Percentiles rank a stretch among this genome's conserved stretches.
Conservation (phyloP, 2,329 filamentous ascomycete genomes). For the Aspergillus versicolor region DNA sequence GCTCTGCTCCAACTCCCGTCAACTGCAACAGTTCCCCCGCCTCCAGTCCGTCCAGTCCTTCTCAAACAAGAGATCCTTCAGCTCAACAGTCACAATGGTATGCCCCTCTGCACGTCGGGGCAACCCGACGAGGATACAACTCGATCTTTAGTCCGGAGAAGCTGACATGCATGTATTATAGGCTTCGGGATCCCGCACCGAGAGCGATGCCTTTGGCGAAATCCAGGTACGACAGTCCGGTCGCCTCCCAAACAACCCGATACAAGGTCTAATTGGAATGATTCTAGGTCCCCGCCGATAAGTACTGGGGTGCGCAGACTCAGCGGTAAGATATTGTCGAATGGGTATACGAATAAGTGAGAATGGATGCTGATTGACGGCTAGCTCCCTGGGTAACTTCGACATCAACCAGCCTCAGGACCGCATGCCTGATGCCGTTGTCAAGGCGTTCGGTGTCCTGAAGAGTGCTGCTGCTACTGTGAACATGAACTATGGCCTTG, state of each 20-base stretch:
- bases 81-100: constrained; percentile 41
- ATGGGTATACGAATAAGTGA: neutral
- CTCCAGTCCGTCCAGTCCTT: constrained; percentile 34
- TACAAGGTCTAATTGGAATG: constrained; percentile 14
- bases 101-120: constrained; percentile 2
- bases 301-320: constrained; percentile 98
- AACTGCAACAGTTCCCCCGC: constrained; percentile 34
- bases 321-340: constrained; percentile 59
- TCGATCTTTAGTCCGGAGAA: neutral
- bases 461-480: constrained; percentile 96
- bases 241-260: neutral
- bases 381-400: constrained; percentile 87
- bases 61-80: constrained; percentile 36
- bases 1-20: constrained; percentile 32
- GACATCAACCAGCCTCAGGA: constrained; percentile 99
- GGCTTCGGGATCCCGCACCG: constrained; percentile 64
- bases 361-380: constrained; percentile 22
- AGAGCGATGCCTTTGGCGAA: constrained; percentile 97
- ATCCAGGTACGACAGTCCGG: constrained; percentile 58
- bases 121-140: neutral
- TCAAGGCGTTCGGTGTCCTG: constrained; percentile 92
- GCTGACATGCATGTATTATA: constrained; percentile 20
- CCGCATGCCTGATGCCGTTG: constrained; percentile 90
- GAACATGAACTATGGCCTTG: constrained; percentile 89
- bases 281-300: constrained; percentile 71